phyloP scores from a whole-genome alignment of 2,329 filamentous ascomycete genomes.

The Alternaria ventricosa region DNA sequence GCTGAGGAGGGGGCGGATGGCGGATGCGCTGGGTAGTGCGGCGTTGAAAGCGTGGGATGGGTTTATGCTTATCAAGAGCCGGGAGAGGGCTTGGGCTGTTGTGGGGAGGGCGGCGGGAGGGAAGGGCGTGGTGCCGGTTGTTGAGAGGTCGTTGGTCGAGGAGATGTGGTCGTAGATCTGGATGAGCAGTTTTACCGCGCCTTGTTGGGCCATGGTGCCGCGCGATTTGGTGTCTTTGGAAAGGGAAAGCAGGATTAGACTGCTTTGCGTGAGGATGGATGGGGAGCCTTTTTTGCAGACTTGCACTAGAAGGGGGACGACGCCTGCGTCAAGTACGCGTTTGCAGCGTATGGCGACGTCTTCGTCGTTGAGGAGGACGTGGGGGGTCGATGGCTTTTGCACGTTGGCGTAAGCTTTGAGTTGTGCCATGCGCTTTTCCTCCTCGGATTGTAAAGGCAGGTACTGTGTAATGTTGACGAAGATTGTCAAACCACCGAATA shows the following conservation, averaged over 20 bases:
- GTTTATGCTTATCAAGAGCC: slow-evolving; percentile 86
- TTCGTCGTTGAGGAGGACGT: slow-evolving; percentile 76
- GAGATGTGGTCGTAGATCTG: slow-evolving; percentile 68
- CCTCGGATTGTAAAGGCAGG: slow-evolving; percentile 77
- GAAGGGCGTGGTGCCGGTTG: slow-evolving; percentile 48
- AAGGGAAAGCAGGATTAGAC: slow-evolving; percentile 78
- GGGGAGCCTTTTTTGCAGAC: slow-evolving; percentile 76
- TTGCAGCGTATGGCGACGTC: slow-evolving; percentile 79
- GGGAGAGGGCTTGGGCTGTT: slow-evolving; percentile 80
- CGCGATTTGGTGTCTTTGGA: slow-evolving; percentile 76
- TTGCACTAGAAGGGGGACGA: slow-evolving; percentile 77
- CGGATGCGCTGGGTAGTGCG: slow-evolving; percentile 72
- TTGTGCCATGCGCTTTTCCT: slow-evolving; percentile 89
- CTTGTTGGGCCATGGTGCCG: slow-evolving; percentile 86
- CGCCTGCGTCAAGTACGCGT: slow-evolving; percentile 76
- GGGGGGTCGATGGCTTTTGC: slow-evolving; percentile 66
- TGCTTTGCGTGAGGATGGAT: slow-evolving; percentile 73
- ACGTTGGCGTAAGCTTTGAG: slow-evolving; percentile 94
- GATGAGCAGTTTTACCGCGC: slow-evolving; percentile 85
- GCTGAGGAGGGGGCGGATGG: slow-evolving; percentile 80
- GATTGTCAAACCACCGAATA: slow-evolving; percentile 87
- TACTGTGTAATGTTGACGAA: slow-evolving; percentile 86
- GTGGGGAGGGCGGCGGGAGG: slow-evolving; percentile 52
- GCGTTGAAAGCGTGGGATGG: slow-evolving; percentile 84
- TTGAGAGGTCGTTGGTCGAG: slow-evolving; percentile 49